Conservation (phyloP, 768 basidiomycete species). For the Phanerochaete sordida region DNA sequence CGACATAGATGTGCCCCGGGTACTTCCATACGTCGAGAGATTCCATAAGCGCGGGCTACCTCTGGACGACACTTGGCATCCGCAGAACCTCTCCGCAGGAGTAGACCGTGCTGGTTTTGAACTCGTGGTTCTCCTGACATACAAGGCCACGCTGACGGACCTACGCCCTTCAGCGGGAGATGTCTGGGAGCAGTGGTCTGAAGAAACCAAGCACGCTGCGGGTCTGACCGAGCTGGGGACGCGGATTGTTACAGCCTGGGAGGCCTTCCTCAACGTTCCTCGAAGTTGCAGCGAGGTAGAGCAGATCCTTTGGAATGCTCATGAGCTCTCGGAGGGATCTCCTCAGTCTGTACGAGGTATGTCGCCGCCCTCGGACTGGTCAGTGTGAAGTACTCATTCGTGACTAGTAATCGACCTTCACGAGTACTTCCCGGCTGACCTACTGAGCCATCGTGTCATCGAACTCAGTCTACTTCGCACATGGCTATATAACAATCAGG, state of each 20-base stretch:
- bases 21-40: slow-evolving; percentile 16
- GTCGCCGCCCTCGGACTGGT: neutral
- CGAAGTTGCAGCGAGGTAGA: slow-evolving; percentile 41
- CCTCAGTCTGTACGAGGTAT: slow-evolving; percentile 19
- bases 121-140: slow-evolving; percentile 21
- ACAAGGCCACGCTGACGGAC: slow-evolving; percentile 9
- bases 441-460: slow-evolving; percentile 40
- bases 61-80: slow-evolving; percentile 11
- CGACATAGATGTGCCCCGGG: slow-evolving; percentile 1
- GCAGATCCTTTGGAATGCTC: slow-evolving; percentile 42
- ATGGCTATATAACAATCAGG: slow-evolving; percentile 35
- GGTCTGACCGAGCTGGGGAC: slow-evolving; percentile 32
- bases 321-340: slow-evolving; percentile 22
- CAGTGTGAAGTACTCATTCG: too few relatives aligned
- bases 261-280: slow-evolving; percentile 37
- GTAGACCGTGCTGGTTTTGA: slow-evolving; percentile 19
- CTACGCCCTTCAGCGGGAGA: slow-evolving; percentile 18
- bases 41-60: slow-evolving; percentile 11
- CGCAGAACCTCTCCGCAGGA: neutral
- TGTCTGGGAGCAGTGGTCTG: slow-evolving; percentile 42
- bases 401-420: slow-evolving; percentile 50
- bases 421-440: slow-evolving; percentile 29
- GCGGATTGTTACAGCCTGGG: slow-evolving; percentile 36
- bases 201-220: slow-evolving; percentile 21
- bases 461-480: slow-evolving; percentile 33